Base-by-base conservation (phyloP, 164 flowering plant species). In the Cinnamomum chago region DNA sequence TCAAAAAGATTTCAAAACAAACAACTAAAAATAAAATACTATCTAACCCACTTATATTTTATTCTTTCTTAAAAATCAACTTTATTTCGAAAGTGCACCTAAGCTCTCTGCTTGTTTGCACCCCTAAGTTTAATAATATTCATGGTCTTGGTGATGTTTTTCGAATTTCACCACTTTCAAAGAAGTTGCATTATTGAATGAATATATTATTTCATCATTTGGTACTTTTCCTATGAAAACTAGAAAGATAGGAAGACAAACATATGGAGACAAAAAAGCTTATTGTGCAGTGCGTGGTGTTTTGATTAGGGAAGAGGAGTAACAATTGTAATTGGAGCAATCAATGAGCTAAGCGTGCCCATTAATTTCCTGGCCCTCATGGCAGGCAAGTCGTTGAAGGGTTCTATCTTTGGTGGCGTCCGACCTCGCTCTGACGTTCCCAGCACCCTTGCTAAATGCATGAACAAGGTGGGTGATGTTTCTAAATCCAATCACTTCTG, bases 361-460 rank as follows among this genome's bases (percentile, higher is more conserved):
- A 50, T 88, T 24, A 73, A 75, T 47, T 27, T 73, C 35, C 0
- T 72, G 0, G 3, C 82, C 50, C 64, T 85, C 5, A 0, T 83
- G 30, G 0, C 24, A 62, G 89, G 91, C 7, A 75, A 80, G 66
- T 82, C 84, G 4, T 14, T 86, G 24, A 86, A 78, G 70, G 88
- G 90, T 2, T 76, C 83, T 22, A 33, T 81, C 65, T 84, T 83
- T 50, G 89, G 88, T 60, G 88, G 89, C 24, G 70, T 86, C 70
- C 84, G 80, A 78, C 67, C 81, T 50, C 79, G 75, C 30, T 68
- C 88, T 27, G 88, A 88, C 65, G 78, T 85, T 33, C 85, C 86
- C 14, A 2, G 17, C 17, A 67, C 86, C 17, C 30, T 83, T 10
- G 72, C 82, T 3, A 85, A 83, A 75, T 84, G 83, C 85, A 73